Conservation (phyloP, 495 filamentous ascomycete genomes). For the Mycothermus thermophilus region DNA sequence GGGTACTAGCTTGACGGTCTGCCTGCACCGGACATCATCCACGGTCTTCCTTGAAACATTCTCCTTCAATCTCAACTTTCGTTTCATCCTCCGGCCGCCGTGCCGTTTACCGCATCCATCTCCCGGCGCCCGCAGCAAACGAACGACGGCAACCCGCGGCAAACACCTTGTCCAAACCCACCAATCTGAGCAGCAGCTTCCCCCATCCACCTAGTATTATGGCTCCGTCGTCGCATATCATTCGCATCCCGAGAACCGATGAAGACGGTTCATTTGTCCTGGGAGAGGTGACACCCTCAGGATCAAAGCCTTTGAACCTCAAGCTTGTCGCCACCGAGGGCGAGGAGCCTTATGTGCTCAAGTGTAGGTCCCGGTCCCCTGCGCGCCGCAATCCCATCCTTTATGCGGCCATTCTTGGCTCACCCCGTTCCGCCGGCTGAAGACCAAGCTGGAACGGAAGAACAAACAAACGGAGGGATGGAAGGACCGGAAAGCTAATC, state of each 20-base stretch:
- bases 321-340: constrained; percentile 58
- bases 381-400: too few relatives aligned
- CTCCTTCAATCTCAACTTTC: constrained; percentile 3
- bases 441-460: too few relatives aligned
- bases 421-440: too few relatives aligned
- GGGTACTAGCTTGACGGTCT: neutral
- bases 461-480: too few relatives aligned
- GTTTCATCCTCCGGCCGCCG: constrained; percentile 6
- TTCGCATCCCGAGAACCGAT: constrained; percentile 43
- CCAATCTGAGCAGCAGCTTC: too few relatives aligned
- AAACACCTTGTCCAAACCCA: constrained; percentile 4
- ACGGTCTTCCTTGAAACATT: constrained; percentile 3
- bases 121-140: too few relatives aligned
- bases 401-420: too few relatives aligned
- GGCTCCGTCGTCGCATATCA: constrained; percentile 19
- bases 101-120: too few relatives aligned
- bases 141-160: too few relatives aligned
- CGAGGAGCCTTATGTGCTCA: constrained; percentile 42
- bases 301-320: constrained; percentile 40
- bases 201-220: too few relatives aligned
- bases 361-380: constrained; percentile 29
- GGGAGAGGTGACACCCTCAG: constrained; percentile 37
- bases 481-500: too few relatives aligned
- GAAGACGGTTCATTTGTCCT: constrained; percentile 41
- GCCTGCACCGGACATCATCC: too few relatives aligned